Percentiles rank a stretch among this genome's conserved stretches.
These are phyloP conservation scores for Eucalyptus globulus DNA, from an alignment of 345 rosid species.

Conservation along the genomic window DNA sequence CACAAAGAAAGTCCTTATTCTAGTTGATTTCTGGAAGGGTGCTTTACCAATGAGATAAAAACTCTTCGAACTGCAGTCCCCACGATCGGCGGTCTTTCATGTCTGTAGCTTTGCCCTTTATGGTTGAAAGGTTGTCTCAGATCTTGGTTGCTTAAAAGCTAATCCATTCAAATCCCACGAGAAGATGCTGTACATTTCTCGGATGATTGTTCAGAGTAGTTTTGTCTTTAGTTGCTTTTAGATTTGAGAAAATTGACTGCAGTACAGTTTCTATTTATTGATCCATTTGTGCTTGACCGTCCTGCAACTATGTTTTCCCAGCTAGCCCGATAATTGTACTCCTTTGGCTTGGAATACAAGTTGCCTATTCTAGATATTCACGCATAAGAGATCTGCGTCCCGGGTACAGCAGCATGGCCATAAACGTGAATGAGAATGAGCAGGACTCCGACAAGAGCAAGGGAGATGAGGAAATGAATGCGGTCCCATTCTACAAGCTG, in stretches of 20 bases:
- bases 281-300: not conserved
- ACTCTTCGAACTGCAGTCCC: too few species aligned
- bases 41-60: too few species aligned
- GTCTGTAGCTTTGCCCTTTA: too few species aligned
- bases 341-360: not conserved
- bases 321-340: not conserved
- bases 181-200: not conserved
- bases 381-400: not conserved
- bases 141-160: not conserved
- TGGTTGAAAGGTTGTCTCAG: too few species aligned
- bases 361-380: not conserved
- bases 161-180: not conserved
- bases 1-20: too few species aligned
- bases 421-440: conserved; percentile 1
- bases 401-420: conserved; percentile 2
- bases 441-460: not conserved
- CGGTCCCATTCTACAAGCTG: not conserved
- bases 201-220: not conserved
- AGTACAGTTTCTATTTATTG: not conserved
- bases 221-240: not conserved
- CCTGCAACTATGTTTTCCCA: not conserved
- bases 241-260: not conserved
- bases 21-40: too few species aligned
- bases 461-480: not conserved
- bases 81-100: too few species aligned